These are phyloP conservation scores for Drechslerella dactyloides DNA, from an alignment of 2,329 filamentous ascomycete species.

Conservation along the genomic window DNA sequence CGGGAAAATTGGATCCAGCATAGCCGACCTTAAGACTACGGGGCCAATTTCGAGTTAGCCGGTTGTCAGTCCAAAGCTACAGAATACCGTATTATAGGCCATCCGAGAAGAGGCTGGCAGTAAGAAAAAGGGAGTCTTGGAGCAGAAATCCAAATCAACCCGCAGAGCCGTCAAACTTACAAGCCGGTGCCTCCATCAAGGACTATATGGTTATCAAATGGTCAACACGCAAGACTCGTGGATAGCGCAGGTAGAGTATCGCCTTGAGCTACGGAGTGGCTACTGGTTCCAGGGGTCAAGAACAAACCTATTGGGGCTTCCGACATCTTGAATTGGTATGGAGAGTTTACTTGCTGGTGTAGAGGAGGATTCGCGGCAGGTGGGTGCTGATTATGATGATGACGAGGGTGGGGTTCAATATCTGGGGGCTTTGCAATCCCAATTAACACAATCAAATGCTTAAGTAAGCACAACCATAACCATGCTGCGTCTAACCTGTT, in stretches of 20 bases:
- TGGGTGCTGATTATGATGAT: constrained; percentile 15
- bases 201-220: constrained; percentile 65
- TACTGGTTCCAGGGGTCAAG: background rate
- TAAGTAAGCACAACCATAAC: no score
- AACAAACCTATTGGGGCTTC: constrained; percentile 50
- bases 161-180: constrained; percentile 47
- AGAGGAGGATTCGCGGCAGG: background rate
- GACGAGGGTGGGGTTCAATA: constrained; percentile 34
- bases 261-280: background rate
- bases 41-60: constrained; percentile 15
- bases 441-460: no score
- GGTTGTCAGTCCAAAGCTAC: constrained; percentile 19
- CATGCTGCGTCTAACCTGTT: no score
- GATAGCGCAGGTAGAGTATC: background rate
- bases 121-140: background rate
- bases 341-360: constrained; percentile 4
- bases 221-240: background rate
- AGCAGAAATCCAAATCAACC: background rate
- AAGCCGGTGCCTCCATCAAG: constrained; percentile 99
- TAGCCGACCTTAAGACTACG: constrained; percentile 90
- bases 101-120: background rate
- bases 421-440: background rate
- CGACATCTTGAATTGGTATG: constrained; percentile 33
- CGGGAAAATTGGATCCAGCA: constrained; percentile 98
- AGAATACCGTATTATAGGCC: constrained; percentile 16